Base-by-base conservation (phyloP, 192 early-diverging fungal species). In the Coemansia sp. region DNA sequence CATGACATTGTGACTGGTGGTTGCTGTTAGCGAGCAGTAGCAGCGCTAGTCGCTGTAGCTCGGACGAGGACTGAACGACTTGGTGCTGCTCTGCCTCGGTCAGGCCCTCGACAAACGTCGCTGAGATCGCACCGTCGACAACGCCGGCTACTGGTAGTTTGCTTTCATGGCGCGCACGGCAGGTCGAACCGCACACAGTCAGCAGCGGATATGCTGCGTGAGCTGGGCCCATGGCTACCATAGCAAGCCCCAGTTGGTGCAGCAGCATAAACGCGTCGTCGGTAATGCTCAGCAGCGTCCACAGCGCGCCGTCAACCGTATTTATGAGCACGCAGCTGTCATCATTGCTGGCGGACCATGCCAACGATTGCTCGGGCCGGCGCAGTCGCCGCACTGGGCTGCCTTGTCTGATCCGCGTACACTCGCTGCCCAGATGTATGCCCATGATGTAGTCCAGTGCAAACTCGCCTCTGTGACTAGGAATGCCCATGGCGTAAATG, bases 171-270 rank as follows among this genome's bases (percentile, higher is more conserved):
- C 27, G 27, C 27, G 27, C 27, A 0, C 27, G 27, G 51, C 40
- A 61, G 34, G 66, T 47, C 16, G 66, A 67, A 36, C 55, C 68
- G 1, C 41, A 31, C 8, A 52, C 63, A 34, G 67, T 16, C 11
- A 81, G 22, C 43, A 82, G 34, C 20, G 81, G 81, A 5, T 41
- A 65, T 27, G 81, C 81, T n/a, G 81, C 76, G 46, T 84, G 81
- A 1, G 31, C 22, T 0, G 46, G 13, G 2, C 55, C 54, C 64
- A 78, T 76, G 43, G 3, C 29, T 24, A 72, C 44, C 76, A 84
- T 78, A 1, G 71, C 70, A 0, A 16, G 57, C 43, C 76, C 81
- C 18, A 84, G 68, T n/a, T 54, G 44, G 2, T 29, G 16, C 27
- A 84, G 40, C 47, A 78, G 43, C 18, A 8, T 22, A 63, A 65